Base-by-base conservation (phyloP, 139 green algal genomes). In the Tetradesmus lagerheimii region DNA sequence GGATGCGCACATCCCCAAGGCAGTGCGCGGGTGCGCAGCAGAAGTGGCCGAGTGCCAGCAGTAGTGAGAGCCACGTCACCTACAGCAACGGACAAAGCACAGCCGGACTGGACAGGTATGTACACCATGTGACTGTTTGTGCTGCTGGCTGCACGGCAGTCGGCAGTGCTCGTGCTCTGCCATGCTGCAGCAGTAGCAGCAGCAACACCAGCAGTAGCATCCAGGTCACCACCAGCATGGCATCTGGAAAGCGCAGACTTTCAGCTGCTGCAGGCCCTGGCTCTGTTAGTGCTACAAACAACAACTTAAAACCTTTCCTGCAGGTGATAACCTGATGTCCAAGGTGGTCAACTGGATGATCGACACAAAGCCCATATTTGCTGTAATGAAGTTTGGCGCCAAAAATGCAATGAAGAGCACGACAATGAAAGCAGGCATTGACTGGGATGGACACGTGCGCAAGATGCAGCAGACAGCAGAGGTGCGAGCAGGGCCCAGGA, bases 341-440 rank as follows among this genome's bases (percentile, higher is more conserved):
- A 67, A 53, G 4, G 20, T 94, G 1, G 93, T 97, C 18, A 96
- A 97, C 47, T 90, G 89, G 29, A 87, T 92, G 82, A 97, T 97
- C 77, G 62, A 88, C 84, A 94, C 90, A 31, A 89, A 91, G 34
- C 82, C 92, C 2, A 78, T 95, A n/a, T 97, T 93, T 74, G 57
- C 34, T n/a, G 39, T 95, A 0, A 95, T 97, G 94, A 97, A 96
- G 92, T 81, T 96, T 2, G 38, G 90, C 0, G 89, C 89, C 2
- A 92, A 89, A 78, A n/a, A 76, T 31, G 88, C 85, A 12, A 93
- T 97, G 86, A 94, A 95, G 87, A 80, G n/a, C 41, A 95, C 94
- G 0, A 94, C 93, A 1, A 86, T 93, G 77, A 92, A 93, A 38
- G 71, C 79, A 2, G 94, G 94, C 20, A 84, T 97, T 20, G 41